phyloP scores from a whole-genome alignment of 2,329 filamentous ascomycete species.

The Elsinoe perseae region DNA sequence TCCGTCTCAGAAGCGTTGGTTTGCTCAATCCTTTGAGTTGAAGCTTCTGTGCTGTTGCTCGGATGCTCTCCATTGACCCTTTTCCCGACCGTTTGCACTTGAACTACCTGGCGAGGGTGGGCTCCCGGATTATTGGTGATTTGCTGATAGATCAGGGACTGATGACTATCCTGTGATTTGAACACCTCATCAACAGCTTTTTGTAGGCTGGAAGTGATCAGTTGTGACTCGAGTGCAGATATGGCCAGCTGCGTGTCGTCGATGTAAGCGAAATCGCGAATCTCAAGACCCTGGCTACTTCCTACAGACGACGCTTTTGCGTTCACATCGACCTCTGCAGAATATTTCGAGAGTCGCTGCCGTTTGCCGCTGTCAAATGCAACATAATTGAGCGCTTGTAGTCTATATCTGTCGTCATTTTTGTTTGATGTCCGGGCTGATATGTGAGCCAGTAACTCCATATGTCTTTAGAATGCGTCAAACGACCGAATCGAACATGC shows the following conservation, averaged over 20 bases:
- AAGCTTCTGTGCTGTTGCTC: background rate
- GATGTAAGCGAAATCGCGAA: slow-evolving; percentile 21
- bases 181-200: background rate
- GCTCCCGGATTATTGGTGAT: background rate
- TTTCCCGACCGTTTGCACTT: background rate
- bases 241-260: slow-evolving; percentile 39
- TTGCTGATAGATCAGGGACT: too few species aligned
- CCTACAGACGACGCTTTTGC: background rate
- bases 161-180: background rate
- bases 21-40: background rate
- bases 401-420: slow-evolving; percentile 36
- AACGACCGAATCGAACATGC: background rate
- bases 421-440: slow-evolving; percentile 36
- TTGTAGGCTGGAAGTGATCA: slow-evolving; percentile 26
- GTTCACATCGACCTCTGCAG: too few species aligned
- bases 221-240: slow-evolving; percentile 36
- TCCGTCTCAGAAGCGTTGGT: slow-evolving; percentile 17
- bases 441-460: slow-evolving; percentile 41
- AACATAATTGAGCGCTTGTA: slow-evolving; percentile 36
- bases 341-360: background rate
- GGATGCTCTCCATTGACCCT: background rate
- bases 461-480: slow-evolving; percentile 13
- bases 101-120: background rate
- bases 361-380: slow-evolving; percentile 25
- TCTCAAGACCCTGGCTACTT: background rate